phyloP scores from a whole-genome alignment of 768 basidiomycete species.

The Candolleomyces aberdarensis region DNA sequence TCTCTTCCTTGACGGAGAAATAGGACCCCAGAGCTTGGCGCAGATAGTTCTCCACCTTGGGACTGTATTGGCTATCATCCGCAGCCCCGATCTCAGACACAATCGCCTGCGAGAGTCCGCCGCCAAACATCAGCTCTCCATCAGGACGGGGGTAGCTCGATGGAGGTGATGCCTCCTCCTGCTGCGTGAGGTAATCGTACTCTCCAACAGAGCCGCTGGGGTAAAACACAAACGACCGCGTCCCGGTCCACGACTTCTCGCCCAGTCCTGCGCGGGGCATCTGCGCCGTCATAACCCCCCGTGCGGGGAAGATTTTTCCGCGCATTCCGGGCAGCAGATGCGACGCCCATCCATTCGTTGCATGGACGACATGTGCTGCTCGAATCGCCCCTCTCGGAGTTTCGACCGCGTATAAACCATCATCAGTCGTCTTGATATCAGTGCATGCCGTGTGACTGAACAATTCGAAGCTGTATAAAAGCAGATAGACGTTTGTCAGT shows the following conservation, averaged over 20 bases:
- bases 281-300: slow-evolving; percentile 66
- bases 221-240: slow-evolving; percentile 59
- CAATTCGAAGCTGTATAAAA: slow-evolving; percentile 47
- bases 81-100: slow-evolving; percentile 35
- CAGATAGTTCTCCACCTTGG: slow-evolving; percentile 26
- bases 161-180: slow-evolving; percentile 22
- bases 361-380: slow-evolving; percentile 70
- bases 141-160: slow-evolving; percentile 12
- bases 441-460: slow-evolving; percentile 63
- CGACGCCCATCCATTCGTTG: slow-evolving; percentile 81
- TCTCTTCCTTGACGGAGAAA: slow-evolving; percentile 36
- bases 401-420: slow-evolving; percentile 44
- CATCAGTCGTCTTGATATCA: slow-evolving; percentile 31
- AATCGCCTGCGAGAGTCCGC: slow-evolving; percentile 39
- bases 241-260: slow-evolving; percentile 31
- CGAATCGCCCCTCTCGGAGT: slow-evolving; percentile 60
- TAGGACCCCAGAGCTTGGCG: slow-evolving; percentile 45
- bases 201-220: slow-evolving; percentile 32
- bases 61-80: slow-evolving; percentile 33
- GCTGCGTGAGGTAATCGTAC: slow-evolving; percentile 72
- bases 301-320: slow-evolving; percentile 56
- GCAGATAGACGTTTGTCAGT: not conserved
- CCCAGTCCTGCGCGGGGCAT: slow-evolving; percentile 40
- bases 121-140: slow-evolving; percentile 68
- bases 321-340: slow-evolving; percentile 66